Conservation (phyloP, 1,284 basidiomycete genomes). For the Ceratobasidium sp. region DNA sequence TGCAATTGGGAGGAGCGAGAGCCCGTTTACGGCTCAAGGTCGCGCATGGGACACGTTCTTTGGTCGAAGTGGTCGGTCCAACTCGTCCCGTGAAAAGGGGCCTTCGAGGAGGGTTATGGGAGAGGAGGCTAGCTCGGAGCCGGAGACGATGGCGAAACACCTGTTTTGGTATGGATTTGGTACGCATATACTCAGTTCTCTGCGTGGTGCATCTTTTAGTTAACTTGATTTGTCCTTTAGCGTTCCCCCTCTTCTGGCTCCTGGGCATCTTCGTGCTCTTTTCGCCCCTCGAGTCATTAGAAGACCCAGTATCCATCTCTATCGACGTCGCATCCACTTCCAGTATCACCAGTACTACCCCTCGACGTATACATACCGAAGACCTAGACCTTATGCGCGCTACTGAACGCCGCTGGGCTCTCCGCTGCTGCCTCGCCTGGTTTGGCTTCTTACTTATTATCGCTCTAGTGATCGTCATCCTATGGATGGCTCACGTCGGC, state of each 20-base stretch:
- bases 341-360: neutral
- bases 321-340: no score
- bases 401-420: constrained; percentile 6
- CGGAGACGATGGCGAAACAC: constrained; percentile 34
- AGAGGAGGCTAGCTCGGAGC: constrained; percentile 10
- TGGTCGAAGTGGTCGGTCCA: neutral
- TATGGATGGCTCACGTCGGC: constrained; percentile 17
- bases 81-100: no score
- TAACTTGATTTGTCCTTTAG: constrained; percentile 1
- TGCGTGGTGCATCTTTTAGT: neutral
- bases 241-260: constrained; percentile 42
- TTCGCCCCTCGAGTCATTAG: neutral
- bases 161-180: constrained; percentile 44
- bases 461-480: neutral
- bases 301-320: neutral
- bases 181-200: constrained; percentile 20
- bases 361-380: no score
- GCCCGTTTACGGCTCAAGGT: neutral
- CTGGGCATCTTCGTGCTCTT: constrained; percentile 37
- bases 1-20: neutral
- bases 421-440: constrained; percentile 5
- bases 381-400: neutral
- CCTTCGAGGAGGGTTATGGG: no score
- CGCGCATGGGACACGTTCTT: neutral
- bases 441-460: neutral